Evolutionary conservation across 2,329 filamentous ascomycete species (phyloP).

Genomic region (Colletotrichum spaethianum): DNA sequence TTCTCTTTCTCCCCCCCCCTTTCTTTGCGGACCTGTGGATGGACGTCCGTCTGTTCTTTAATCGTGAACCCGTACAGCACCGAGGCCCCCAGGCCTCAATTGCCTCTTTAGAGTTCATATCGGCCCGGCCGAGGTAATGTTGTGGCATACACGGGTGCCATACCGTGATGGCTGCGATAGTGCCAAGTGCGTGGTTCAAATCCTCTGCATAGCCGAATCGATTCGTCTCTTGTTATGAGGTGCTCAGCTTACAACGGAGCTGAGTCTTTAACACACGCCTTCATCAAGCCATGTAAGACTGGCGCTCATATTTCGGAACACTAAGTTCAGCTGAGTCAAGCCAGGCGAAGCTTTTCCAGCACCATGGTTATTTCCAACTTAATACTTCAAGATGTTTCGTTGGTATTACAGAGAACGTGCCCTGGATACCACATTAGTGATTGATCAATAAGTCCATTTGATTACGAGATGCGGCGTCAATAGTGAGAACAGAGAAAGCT

Average conservation of each 20-base stretch:
- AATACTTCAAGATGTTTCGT: background rate
- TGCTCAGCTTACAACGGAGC: background rate
- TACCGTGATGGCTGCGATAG: background rate
- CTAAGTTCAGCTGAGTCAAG: background rate
- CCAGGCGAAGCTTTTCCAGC: background rate
- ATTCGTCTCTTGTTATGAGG: background rate
- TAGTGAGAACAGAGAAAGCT: background rate
- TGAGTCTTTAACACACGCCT: background rate
- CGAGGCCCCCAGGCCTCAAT: conserved; percentile 1
- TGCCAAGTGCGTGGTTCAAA: conserved; percentile 24
- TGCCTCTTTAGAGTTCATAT: conserved; percentile 32
- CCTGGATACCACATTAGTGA: background rate
- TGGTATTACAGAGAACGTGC: background rate
- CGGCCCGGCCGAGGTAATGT: conserved; percentile 21
- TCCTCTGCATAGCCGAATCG: background rate
- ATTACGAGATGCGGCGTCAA: background rate
- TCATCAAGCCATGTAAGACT: background rate
- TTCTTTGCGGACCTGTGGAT: background rate
- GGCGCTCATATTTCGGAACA: background rate
- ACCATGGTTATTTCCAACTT: background rate
- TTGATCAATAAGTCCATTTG: background rate
- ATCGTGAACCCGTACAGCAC: background rate
- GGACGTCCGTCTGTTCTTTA: background rate
- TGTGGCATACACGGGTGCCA: background rate
- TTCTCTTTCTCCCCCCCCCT: too few relatives aligned